These are phyloP conservation scores for Pleurotus cornucopiae DNA, from an alignment of 768 basidiomycete genomes.

Conservation along the genomic window DNA sequence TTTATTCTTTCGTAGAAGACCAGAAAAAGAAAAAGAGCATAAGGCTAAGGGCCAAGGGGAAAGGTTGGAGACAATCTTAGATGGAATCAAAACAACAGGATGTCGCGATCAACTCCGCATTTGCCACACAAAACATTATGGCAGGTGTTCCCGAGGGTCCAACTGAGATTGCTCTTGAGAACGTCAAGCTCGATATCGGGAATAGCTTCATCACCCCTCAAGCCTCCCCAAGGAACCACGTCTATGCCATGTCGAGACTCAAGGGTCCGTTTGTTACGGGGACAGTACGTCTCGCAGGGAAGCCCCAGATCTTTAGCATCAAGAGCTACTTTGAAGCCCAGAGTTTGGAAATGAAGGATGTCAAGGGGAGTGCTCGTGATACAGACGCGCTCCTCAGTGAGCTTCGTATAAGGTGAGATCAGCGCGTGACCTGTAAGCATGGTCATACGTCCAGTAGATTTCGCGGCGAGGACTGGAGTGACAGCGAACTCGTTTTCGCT, in stretches of 20 bases:
- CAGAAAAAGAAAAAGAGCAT: too few relatives aligned
- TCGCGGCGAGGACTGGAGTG: not conserved
- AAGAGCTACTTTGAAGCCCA: not conserved
- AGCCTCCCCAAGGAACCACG: not conserved
- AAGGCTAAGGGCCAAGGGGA: too few relatives aligned
- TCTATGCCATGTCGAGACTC: not conserved
- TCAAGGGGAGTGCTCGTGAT: not conserved
- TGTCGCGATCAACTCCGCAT: too few relatives aligned
- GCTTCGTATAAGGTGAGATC: not conserved
- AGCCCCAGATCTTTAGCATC: not conserved
- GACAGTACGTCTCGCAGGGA: not conserved
- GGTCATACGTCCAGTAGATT: not conserved
- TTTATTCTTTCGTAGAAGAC: too few relatives aligned
- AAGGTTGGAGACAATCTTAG: too few relatives aligned
- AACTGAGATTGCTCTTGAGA: too few relatives aligned
- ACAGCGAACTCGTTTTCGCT: not conserved
- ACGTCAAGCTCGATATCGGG: too few relatives aligned
- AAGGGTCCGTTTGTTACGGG: not conserved
- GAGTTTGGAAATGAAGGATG: not conserved
- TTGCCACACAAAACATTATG: too few relatives aligned
- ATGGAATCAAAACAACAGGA: too few relatives aligned
- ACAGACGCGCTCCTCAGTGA: not conserved
- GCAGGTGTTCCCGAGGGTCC: too few relatives aligned
- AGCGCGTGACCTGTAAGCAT: not conserved
- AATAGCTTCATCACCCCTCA: not conserved